These are phyloP conservation scores for Chrysoporthe cubensis DNA, from an alignment of 2,329 filamentous ascomycete genomes.

Conservation along the genomic window DNA sequence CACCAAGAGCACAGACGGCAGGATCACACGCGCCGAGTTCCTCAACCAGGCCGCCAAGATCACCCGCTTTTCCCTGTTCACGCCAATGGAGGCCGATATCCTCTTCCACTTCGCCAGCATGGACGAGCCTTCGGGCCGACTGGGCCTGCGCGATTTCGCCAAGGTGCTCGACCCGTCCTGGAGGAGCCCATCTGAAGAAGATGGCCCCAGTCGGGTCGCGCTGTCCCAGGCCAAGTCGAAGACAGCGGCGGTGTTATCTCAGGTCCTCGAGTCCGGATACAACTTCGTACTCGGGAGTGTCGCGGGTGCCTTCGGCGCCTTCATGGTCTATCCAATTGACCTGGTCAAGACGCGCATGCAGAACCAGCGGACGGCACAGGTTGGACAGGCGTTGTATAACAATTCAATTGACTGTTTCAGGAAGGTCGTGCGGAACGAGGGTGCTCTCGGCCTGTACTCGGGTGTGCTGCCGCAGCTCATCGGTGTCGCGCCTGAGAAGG, in stretches of 20 bases:
- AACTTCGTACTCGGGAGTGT: constrained; percentile 89
- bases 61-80: constrained; percentile 94
- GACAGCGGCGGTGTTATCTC: constrained; percentile 62
- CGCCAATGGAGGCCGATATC: constrained; percentile 98
- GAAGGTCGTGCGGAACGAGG: constrained; percentile 93
- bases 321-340: constrained; percentile 99
- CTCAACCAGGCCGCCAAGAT: constrained; percentile 89
- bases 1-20: constrained; percentile 80
- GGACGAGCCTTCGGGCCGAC: constrained; percentile 83
- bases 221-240: constrained; percentile 55
- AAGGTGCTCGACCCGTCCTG: constrained; percentile 95
- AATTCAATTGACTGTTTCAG: constrained; percentile 95
- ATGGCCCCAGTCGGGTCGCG: constrained; percentile 46
- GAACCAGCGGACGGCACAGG: constrained; percentile 84
- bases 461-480: constrained; percentile 94
- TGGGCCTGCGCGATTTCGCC: constrained; percentile 83
- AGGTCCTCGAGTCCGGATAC: constrained; percentile 77
- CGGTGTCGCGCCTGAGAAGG: constrained; percentile 98
- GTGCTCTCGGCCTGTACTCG: constrained; percentile 86
- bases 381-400: constrained; percentile 90
- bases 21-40: constrained; percentile 93
- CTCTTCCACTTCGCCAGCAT: constrained; percentile 97
- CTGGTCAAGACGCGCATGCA: constrained; percentile 98
- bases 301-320: constrained; percentile 95
- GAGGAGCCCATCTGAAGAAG: constrained; percentile 65